A percentile compares a stretch with the other conserved stretches of the same genome.
Conservation (phyloP, 2,329 filamentous ascomycete species). For the Rutstroemia sp. region DNA sequence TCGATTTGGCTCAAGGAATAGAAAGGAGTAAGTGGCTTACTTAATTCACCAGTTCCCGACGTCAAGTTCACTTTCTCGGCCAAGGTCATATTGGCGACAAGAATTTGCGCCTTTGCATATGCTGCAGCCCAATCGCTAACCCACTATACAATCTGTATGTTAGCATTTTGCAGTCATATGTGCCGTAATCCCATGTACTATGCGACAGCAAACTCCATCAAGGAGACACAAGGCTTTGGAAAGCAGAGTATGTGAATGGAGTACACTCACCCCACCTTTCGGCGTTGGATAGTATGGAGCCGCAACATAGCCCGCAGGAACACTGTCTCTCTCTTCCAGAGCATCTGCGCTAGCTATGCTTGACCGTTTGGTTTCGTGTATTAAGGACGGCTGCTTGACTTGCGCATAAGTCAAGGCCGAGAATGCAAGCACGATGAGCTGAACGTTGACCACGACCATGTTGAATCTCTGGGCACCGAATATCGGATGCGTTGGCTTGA, state of each 20-base stretch:
- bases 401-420: background rate
- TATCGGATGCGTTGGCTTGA: too few species aligned
- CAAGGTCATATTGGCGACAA: slow-evolving; percentile 70
- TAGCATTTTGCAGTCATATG: too few species aligned
- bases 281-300: slow-evolving; percentile 27
- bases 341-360: background rate
- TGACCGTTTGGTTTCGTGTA: background rate
- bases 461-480: background rate
- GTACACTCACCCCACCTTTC: slow-evolving; percentile 45
- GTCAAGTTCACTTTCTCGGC: slow-evolving; percentile 77
- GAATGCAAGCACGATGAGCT: background rate
- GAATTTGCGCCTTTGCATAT: slow-evolving; percentile 58
- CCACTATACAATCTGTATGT: slow-evolving; percentile 12
- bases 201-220: too few species aligned
- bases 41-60: slow-evolving; percentile 61
- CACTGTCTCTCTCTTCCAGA: background rate
- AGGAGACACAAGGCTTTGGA: too few species aligned
- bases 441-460: background rate
- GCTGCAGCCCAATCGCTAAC: slow-evolving; percentile 51
- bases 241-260: too few species aligned
- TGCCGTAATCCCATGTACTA: too few species aligned
- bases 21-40: too few species aligned
- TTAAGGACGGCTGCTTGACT: background rate
- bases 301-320: slow-evolving; percentile 24
- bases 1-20: too few species aligned